Evolutionary conservation across 768 basidiomycete genomes (phyloP).

Genomic region (Crassisporium funariophilum): DNA sequence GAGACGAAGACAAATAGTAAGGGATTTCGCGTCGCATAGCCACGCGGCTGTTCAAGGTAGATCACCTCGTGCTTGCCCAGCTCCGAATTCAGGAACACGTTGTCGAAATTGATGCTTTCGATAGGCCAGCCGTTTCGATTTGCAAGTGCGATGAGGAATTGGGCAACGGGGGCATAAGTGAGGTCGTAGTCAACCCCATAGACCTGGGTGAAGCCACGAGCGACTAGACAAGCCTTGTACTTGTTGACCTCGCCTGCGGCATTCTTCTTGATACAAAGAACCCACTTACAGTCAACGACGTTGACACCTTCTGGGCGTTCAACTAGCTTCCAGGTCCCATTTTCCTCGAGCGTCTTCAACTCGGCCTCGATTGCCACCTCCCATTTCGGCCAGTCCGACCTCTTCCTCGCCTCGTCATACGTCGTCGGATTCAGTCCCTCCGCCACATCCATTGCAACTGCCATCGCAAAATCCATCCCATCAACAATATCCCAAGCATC

Average conservation of each 20-base stretch:
- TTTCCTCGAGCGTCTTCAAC: constrained; percentile 10
- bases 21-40: constrained; percentile 6
- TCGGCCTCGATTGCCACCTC: constrained; percentile 19
- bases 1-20: neutral
- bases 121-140: constrained; percentile 31
- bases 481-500: constrained; percentile 5
- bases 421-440: constrained; percentile 12
- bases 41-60: constrained; percentile 29
- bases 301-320: neutral
- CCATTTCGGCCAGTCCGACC: constrained; percentile 21
- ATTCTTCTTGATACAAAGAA: constrained; percentile 21
- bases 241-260: constrained; percentile 14
- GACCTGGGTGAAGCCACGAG: constrained; percentile 32
- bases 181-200: constrained; percentile 38
- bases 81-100: constrained; percentile 19
- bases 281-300: neutral
- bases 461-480: constrained; percentile 10
- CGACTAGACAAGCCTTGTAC: constrained; percentile 36
- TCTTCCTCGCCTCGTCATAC: constrained; percentile 7
- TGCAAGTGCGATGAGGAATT: constrained; percentile 33
- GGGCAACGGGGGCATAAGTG: constrained; percentile 27
- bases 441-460: constrained; percentile 1
- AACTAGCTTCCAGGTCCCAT: constrained; percentile 14
- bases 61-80: constrained; percentile 18
- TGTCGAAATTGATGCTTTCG: constrained; percentile 37